Base-by-base conservation (phyloP, 2,329 filamentous ascomycete genomes). In the Dendrostoma leiphaemia region DNA sequence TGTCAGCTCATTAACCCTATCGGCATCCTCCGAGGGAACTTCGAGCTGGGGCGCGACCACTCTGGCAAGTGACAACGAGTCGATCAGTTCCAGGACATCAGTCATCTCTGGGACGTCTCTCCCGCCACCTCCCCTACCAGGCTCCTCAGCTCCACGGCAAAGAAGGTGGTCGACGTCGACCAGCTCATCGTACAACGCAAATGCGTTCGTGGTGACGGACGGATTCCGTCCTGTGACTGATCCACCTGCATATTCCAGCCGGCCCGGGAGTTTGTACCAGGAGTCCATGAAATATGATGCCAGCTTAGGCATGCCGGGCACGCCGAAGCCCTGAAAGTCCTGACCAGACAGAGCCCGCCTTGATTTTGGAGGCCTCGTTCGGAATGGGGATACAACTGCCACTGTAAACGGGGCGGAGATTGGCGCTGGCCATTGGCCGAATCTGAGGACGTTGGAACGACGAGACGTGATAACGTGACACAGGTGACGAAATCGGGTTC, bases 131-230 rank as follows among this genome's bases (percentile, higher is more conserved):
- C 50, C 50, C 12, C 24, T 49, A 13, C 29, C 51, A 8, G 51
- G 46, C 3, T 26, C 55, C 9, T 23, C 31, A 3, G 6, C 38
- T 6, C 43, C 48, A n/a, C 44, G 35, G 15, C 46, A 45, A 12
- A 51, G 57, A 35, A 45, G 57, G 26, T 56, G 57, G 53, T 59
- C 57, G n/a, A 57, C 50, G n/a, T 59, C 57, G 38, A 59, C 57
- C 13, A 53, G 46, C 45, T 59, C 57, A 35, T 59, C 57, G 4
- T 56, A 37, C 19, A 45, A 59, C 15, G 57, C 57, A 6, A 40
- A 48, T 8, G 48, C 50, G 3, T 54, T 54, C 28, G 3, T 59
- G 4, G 50, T 59, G 12, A 51, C 57, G 21, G 54, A 59, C 12
- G 57, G 57, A 19, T 57, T 54, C 23, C 46, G 37, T 9, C 50